A percentile compares a stretch with the other conserved stretches of the same genome.
Evolutionary conservation across 106 monocot genomes (phyloP).

Genomic region (Dioscorea zingiberensis): DNA sequence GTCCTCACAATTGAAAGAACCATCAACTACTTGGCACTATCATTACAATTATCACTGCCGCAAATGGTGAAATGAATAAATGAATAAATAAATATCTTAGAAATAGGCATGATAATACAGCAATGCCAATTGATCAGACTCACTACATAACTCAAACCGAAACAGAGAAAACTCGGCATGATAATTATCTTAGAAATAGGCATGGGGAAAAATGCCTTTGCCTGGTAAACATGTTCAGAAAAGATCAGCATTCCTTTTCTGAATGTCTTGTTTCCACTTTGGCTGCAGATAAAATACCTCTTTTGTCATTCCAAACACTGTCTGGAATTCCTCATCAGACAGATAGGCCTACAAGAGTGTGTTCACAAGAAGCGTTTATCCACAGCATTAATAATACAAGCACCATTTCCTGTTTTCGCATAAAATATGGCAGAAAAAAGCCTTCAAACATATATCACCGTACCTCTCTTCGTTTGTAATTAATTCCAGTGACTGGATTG

Average conservation of each 20-base stretch:
- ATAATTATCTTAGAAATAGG: not conserved
- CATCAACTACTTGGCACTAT: too few relatives aligned
- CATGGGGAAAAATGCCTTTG: not conserved
- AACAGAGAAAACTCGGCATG: not conserved
- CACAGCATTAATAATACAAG: too few relatives aligned
- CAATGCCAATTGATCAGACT: not conserved
- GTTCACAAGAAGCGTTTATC: too few relatives aligned
- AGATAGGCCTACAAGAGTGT: slow-evolving; percentile 49
- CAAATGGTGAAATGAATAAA: too few relatives aligned
- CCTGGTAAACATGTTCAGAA: slow-evolving; percentile 30
- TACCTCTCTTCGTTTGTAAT: slow-evolving; percentile 88
- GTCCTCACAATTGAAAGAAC: too few relatives aligned
- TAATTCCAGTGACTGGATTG: slow-evolving; percentile 74
- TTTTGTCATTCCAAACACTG: slow-evolving; percentile 67
- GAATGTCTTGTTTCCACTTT: slow-evolving; percentile 93
- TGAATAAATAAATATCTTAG: too few relatives aligned
- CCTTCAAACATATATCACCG: not conserved
- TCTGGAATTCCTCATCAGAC: slow-evolving; percentile 69
- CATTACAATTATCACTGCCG: too few relatives aligned
- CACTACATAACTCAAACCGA: slow-evolving; percentile 6
- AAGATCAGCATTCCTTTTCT: slow-evolving; percentile 82
- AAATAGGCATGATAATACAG: too few relatives aligned
- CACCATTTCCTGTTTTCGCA: too few relatives aligned
- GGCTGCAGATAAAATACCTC: slow-evolving; percentile 75
- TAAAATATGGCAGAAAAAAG: too few relatives aligned